Evolutionary conservation across 805 yeast genomes (phyloP).

Genomic region (Metschnikowia drakensbergensis): DNA sequence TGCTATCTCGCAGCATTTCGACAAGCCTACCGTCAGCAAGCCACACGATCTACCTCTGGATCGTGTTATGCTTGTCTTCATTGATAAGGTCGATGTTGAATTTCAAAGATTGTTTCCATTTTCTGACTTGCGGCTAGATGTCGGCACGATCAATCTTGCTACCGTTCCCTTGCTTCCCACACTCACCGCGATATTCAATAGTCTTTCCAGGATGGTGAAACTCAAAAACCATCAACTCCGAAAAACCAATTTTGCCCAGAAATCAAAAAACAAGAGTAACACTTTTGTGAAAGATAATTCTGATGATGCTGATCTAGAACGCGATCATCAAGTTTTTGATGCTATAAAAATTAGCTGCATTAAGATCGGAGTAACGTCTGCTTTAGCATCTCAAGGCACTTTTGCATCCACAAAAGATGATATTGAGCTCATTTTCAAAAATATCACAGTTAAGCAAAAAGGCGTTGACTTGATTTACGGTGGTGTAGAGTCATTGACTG

Average conservation of each 20-base stretch:
- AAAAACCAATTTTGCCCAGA: constrained; percentile 10
- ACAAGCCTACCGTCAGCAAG: not conserved
- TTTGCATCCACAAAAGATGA: constrained; percentile 35
- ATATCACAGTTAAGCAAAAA: constrained; percentile 42
- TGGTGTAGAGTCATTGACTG: constrained; percentile 36
- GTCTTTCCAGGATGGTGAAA: constrained; percentile 34
- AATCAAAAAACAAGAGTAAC: not conserved
- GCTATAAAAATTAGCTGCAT: constrained; percentile 35
- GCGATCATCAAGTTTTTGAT: not conserved
- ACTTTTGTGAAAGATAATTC: constrained; percentile 9
- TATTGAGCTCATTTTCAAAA: constrained; percentile 22
- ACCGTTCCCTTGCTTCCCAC: constrained; percentile 43
- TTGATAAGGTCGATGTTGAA: constrained; percentile 37
- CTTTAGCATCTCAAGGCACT: constrained; percentile 37
- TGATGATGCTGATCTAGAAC: constrained; percentile 5
- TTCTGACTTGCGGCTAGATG: constrained; percentile 34
- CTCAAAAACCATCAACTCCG: constrained; percentile 29
- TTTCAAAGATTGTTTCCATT: constrained; percentile 46
- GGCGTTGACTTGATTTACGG: constrained; percentile 45
- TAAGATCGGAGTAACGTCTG: constrained; percentile 44
- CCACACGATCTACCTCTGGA: not conserved
- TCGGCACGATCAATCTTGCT: constrained; percentile 42
- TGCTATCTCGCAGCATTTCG: constrained; percentile 57
- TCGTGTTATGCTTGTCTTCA: constrained; percentile 23
- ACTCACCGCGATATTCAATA: constrained; percentile 32